Conservation (phyloP, 2,329 filamentous ascomycete species). For the Colletotrichum higginsianum region DNA sequence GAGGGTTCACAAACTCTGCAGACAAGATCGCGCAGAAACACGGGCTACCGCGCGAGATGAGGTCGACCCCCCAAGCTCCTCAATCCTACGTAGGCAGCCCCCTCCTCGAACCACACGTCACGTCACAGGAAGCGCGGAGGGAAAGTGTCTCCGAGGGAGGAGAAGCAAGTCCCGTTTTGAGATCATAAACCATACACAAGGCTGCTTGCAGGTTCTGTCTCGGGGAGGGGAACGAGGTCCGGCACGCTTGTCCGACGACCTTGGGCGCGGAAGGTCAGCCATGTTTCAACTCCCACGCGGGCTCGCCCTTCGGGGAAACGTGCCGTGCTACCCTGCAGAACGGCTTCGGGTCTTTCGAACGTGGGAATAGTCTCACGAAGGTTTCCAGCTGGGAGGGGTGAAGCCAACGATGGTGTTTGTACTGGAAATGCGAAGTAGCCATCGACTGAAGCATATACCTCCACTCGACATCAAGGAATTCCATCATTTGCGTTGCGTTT, state of each 20-base stretch:
- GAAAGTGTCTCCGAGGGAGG: neutral
- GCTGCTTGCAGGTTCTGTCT: neutral
- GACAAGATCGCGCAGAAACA: neutral
- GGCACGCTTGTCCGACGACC: conserved; percentile 5
- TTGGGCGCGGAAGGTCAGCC: neutral
- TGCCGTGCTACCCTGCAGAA: neutral
- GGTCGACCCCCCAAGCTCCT: conserved; percentile 1
- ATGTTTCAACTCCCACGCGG: neutral
- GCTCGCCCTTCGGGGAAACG: neutral
- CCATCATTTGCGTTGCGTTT: neutral
- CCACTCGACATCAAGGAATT: neutral
- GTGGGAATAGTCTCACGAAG: neutral
- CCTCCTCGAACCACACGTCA: neutral
- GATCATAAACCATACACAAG: neutral
- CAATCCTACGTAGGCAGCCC: no score
- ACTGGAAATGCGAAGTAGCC: no score
- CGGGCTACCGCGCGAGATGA: conserved; percentile 18
- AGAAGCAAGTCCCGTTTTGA: no score
- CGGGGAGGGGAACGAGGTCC: conserved; percentile 4
- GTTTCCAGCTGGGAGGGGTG: neutral
- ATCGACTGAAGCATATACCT: neutral
- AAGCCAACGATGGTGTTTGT: neutral
- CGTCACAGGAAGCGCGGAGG: neutral
- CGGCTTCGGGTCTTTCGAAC: neutral
- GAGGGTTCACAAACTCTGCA: conserved; percentile 9